Evolutionary conservation across 352 stramenopile species (phyloP).

Genomic region (Pythium phragmitis): DNA sequence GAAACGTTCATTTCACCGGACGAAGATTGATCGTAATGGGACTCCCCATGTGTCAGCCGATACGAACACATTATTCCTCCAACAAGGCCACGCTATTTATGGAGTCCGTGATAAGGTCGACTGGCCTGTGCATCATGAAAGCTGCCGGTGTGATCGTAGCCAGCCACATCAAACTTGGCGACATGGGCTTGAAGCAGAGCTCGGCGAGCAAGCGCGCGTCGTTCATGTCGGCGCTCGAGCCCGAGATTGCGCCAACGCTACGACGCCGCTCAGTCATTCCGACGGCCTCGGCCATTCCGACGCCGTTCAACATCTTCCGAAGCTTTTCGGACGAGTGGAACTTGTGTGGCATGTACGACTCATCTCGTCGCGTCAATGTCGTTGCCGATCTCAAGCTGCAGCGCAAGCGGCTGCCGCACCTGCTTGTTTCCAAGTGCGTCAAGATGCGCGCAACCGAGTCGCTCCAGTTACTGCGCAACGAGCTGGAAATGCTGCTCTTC

Average conservation of each 20-base stretch:
- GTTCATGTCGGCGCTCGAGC: constrained; percentile 21
- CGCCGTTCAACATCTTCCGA: constrained; percentile 49
- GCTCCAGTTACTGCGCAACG: constrained; percentile 42
- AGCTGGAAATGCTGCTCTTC: constrained; percentile 64
- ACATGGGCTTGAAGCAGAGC: constrained; percentile 15
- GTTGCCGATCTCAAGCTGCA: constrained; percentile 51
- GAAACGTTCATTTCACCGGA: too few relatives aligned
- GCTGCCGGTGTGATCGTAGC: too few relatives aligned
- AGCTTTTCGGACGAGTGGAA: constrained; percentile 66
- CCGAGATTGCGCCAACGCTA: constrained; percentile 14
- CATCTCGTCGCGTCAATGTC: constrained; percentile 51
- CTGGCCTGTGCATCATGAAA: too few relatives aligned
- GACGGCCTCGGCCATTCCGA: constrained; percentile 27
- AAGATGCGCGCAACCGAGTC: constrained; percentile 39
- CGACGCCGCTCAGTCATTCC: constrained; percentile 17
- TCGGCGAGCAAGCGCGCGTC: constrained; percentile 12
- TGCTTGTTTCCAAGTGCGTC: constrained; percentile 60
- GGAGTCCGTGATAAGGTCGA: neutral
- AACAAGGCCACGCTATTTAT: too few relatives aligned
- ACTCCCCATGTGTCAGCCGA: too few relatives aligned
- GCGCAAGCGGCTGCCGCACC: constrained; percentile 43
- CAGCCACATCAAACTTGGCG: too few relatives aligned
- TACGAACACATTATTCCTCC: too few relatives aligned
- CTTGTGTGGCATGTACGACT: constrained; percentile 56
- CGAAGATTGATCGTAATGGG: too few relatives aligned